phyloP scores from a whole-genome alignment of 495 filamentous ascomycete genomes.

The Chaetomium cochliodes region DNA sequence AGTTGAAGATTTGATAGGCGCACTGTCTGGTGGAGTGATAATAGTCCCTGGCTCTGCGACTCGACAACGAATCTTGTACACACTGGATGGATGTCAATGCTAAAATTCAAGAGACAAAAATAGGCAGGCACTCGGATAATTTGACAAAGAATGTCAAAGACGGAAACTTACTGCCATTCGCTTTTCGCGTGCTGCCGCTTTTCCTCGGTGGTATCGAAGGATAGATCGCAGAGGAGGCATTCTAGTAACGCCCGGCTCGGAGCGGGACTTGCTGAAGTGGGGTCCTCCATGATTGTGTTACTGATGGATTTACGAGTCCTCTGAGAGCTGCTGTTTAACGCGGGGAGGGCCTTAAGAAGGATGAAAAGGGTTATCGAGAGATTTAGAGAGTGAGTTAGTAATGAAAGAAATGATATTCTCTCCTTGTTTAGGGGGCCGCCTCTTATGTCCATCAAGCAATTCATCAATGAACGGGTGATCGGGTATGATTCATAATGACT shows the following conservation, averaged over 20 bases:
- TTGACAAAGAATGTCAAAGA: not conserved
- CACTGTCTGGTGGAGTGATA: slow-evolving; percentile 6
- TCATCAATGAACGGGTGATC: not conserved
- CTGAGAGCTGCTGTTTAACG: not conserved
- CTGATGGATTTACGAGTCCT: not conserved
- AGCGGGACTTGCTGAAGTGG: not conserved
- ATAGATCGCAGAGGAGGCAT: slow-evolving; percentile 5
- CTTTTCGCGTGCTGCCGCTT: slow-evolving; percentile 17
- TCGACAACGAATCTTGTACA: slow-evolving; percentile 14
- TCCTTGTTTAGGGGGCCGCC: not conserved
- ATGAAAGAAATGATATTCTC: not conserved
- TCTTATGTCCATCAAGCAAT: not conserved
- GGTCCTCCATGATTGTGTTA: not conserved
- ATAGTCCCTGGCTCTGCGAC: slow-evolving; percentile 11
- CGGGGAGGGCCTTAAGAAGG: not conserved
- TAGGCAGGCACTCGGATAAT: not conserved
- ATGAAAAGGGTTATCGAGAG: not conserved
- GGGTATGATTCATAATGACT: not conserved
- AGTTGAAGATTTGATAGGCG: not conserved
- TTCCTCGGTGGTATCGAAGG: slow-evolving; percentile 10
- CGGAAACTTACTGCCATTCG: slow-evolving; percentile 13
- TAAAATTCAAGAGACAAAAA: not conserved
- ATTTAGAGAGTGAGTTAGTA: not conserved
- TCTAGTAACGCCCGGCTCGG: not conserved
- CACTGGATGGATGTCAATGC: slow-evolving; percentile 3